Percentiles rank a stretch among this genome's conserved stretches.
Conservation (phyloP, 208 protist species). For the Crithidia acanthocephali region DNA sequence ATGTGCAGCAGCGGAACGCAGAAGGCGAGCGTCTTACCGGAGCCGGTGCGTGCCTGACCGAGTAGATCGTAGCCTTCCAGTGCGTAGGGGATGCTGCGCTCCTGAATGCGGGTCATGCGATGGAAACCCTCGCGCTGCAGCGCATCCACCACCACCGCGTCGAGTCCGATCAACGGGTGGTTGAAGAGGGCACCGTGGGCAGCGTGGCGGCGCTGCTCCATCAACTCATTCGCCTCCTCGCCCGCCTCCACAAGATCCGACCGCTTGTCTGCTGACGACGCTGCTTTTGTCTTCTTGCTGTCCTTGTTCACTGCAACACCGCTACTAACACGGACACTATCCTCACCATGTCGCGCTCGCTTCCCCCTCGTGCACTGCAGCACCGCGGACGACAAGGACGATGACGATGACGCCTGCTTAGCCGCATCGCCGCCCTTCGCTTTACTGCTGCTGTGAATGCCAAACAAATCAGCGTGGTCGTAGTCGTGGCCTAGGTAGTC, state of each 20-base stretch:
- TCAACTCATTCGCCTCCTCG: conserved; percentile 26
- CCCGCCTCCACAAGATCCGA: not conserved
- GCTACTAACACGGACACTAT: not conserved
- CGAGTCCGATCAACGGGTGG: conserved; percentile 78
- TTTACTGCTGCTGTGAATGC: not conserved
- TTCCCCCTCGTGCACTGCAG: too few relatives aligned
- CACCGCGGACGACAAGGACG: too few relatives aligned
- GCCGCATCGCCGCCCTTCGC: too few relatives aligned
- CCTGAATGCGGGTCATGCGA: conserved; percentile 95
- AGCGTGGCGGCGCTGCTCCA: conserved; percentile 31
- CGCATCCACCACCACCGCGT: conserved; percentile 52
- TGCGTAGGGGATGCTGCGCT: conserved; percentile 92
- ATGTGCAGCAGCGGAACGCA: conserved; percentile 95
- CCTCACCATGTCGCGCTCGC: not conserved
- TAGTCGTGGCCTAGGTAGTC: conserved; percentile 51
- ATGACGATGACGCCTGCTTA: too few relatives aligned
- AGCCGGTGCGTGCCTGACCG: conserved; percentile 93
- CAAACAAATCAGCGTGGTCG: conserved; percentile 25
- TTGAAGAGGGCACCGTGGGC: conserved; percentile 60
- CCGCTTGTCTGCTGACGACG: too few relatives aligned
- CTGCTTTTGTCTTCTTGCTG: too few relatives aligned
- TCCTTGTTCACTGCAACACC: too few relatives aligned
- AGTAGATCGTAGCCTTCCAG: conserved; percentile 92
- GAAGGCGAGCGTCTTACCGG: conserved; percentile 95
- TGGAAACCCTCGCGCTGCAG: conserved; percentile 73